Evolutionary conservation across 306 rosid genomes (phyloP).

Genomic region (Ammopiptanthus mongolicus): DNA sequence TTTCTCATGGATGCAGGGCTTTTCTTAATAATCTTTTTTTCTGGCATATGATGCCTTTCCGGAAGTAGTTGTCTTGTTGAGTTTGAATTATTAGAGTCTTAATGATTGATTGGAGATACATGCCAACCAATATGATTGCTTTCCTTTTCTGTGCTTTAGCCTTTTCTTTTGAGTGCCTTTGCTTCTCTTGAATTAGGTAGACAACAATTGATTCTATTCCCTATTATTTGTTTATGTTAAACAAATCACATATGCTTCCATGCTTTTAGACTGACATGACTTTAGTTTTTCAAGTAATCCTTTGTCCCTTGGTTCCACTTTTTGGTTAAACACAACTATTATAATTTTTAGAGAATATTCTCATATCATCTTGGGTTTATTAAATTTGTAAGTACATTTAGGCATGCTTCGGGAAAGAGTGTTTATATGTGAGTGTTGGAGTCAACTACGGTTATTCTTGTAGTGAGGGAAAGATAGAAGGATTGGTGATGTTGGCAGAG

Average conservation of each 20-base stretch:
- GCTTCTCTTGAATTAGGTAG: conserved; percentile 16
- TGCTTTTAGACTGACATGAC: neutral
- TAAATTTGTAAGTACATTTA: neutral
- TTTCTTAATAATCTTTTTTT: neutral
- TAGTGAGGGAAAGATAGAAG: neutral
- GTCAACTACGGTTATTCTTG: neutral
- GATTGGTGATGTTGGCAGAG: neutral
- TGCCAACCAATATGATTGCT: conserved; percentile 19
- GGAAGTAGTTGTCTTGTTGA: conserved; percentile 20
- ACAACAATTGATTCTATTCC: conserved; percentile 7
- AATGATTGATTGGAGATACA: conserved; percentile 24
- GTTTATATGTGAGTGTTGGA: neutral
- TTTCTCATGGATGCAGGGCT: neutral
- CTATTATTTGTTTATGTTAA: conserved; percentile 12
- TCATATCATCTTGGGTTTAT: neutral
- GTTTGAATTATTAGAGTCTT: conserved; percentile 13
- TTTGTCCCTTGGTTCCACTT: conserved; percentile 8
- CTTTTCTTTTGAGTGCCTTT: conserved; percentile 15
- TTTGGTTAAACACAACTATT: conserved; percentile 6
- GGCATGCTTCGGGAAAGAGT: conserved; percentile 6
- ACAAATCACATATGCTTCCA: conserved; percentile 18
- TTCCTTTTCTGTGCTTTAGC: conserved; percentile 19
- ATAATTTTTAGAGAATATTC: conserved; percentile 13
- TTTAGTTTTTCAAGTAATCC: neutral
- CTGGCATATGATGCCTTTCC: conserved; percentile 12